Conservation (phyloP, 148 eudicot genomes). For the Talinum fruticosum region DNA sequence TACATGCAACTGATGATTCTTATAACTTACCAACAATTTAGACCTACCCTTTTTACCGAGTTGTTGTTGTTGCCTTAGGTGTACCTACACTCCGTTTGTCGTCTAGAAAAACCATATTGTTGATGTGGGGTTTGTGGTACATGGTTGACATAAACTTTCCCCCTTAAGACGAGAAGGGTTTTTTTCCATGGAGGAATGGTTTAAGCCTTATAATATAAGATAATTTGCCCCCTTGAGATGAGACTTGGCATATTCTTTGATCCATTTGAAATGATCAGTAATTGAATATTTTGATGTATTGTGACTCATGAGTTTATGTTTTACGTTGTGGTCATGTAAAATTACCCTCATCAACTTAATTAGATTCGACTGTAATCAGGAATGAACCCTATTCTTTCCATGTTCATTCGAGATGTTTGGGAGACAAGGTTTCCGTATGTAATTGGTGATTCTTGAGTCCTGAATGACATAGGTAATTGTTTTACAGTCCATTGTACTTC, state of each 20-base stretch:
- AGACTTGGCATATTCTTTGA: neutral
- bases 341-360: too few species aligned
- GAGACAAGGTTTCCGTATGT: neutral
- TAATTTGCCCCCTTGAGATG: too few species aligned
- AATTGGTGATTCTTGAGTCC: too few species aligned
- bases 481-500: neutral
- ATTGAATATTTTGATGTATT: neutral
- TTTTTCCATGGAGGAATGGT: neutral
- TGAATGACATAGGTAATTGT: neutral
- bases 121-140: neutral
- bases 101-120: too few species aligned
- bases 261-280: neutral
- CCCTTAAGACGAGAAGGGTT: neutral
- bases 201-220: neutral
- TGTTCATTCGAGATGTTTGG: neutral
- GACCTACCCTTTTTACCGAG: too few species aligned
- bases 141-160: neutral
- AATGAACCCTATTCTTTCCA: neutral
- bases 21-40: neutral
- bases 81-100: neutral
- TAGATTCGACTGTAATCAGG: neutral
- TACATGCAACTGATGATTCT: neutral
- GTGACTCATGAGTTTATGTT: neutral
- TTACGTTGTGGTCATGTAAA: neutral
- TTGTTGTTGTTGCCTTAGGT: too few species aligned